Base-by-base conservation (phyloP, 1,284 basidiomycete genomes). In the Puccinia triticina region DNA sequence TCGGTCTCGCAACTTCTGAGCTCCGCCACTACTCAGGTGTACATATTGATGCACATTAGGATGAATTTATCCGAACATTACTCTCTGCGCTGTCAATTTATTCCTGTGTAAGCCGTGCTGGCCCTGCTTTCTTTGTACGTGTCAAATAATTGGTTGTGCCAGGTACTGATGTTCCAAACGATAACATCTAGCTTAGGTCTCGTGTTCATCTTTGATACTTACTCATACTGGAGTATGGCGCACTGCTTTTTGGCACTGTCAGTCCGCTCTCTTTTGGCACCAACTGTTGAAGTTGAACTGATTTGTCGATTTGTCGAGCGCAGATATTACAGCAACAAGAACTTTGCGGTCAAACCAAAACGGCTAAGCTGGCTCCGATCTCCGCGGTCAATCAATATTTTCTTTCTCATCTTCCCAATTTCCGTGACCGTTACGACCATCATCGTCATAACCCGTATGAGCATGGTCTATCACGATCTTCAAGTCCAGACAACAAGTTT, bases 181-280 rank as follows among this genome's bases (percentile, higher is more conserved):
- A 43, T 12, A 43, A 1, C 12, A 67, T 43, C 32, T 43, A 67
- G 64, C 18, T 67, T 67, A 67, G 64, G 37, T n/a, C 37, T 67
- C 21, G 43, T 43, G 64, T 67, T 67, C 64, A 43, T 67, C 8
- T 67, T 67, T 16, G 43, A 67, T n/a, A 67, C 8, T 5, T 67
- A 43, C 32, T 67, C 64, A 18, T 67, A 67, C 43, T 67, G 64
- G 64, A 67, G 66, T 16, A 69, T 69, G 23, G 14, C 66, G 2
- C 66, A 69, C 29, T 69, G 66, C 66, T 69, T 69, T 48, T 46
- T 69, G 16, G 23, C 43, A 11, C 66, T 69, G 66, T 69, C 23
- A 69, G 66, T 5, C n/a, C 23, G 43, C 40, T 48, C 48, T 12
- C 43, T 48, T 46, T 46, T 11, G 21, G 26, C 14, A 57, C 8